Conservation (phyloP, 768 basidiomycete species). For the Calocybe gangraenosa region DNA sequence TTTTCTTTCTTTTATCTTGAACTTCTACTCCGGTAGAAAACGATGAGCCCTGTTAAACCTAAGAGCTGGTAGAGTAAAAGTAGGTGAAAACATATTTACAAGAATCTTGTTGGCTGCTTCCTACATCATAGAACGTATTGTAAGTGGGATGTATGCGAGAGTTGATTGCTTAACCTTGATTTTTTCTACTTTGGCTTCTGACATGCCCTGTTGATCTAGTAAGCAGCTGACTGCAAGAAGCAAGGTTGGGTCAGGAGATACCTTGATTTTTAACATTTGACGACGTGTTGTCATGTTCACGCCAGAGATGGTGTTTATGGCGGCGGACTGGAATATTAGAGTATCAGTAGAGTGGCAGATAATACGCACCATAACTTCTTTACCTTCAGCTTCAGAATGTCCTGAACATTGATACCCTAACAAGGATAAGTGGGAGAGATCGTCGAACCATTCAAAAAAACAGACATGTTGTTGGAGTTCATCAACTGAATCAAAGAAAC, state of each 20-base stretch:
- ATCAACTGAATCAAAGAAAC: constrained; percentile 77
- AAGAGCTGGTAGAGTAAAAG: constrained; percentile 2
- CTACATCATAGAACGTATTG: constrained; percentile 30
- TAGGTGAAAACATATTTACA: constrained; percentile 32
- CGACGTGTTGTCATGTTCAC: constrained; percentile 90
- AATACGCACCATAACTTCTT: constrained; percentile 11
- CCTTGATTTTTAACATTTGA: constrained; percentile 93
- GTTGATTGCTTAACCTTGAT: constrained; percentile 57
- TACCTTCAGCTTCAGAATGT: constrained; percentile 91
- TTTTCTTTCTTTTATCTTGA: constrained; percentile 80
- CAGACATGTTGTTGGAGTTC: constrained; percentile 79
- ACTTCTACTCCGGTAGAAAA: constrained; percentile 91
- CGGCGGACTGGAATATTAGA: constrained; percentile 76
- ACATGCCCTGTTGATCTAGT: constrained; percentile 65
- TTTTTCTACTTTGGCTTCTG: constrained; percentile 97
- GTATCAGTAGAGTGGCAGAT: constrained; percentile 1
- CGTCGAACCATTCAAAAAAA: not conserved
- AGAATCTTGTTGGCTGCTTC: constrained; percentile 89
- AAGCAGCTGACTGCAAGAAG: not conserved
- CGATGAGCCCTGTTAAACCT: constrained; percentile 65
- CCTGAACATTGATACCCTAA: constrained; percentile 93
- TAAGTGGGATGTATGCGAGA: constrained; percentile 3
- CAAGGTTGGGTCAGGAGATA: constrained; percentile 23
- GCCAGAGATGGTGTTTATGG: constrained; percentile 81
- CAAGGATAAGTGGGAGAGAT: constrained; percentile 1